phyloP scores from a whole-genome alignment of 305 asterid genomes.

The Fraxinus sp. region DNA sequence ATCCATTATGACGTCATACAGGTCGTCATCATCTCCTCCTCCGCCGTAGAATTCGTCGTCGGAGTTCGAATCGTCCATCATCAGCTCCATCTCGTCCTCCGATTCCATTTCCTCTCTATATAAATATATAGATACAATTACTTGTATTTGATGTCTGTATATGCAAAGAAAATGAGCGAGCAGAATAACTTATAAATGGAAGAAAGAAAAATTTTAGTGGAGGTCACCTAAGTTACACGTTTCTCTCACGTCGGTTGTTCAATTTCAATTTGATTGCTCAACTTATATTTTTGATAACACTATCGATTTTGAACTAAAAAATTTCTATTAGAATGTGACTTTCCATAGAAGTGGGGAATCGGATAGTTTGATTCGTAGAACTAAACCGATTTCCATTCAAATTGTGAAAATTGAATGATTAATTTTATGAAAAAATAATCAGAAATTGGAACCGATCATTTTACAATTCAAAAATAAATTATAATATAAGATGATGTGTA shows the following conservation, averaged over 20 bases:
- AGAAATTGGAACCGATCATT: neutral
- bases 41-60: slow-evolving; percentile 67
- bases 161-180: neutral
- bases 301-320: neutral
- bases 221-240: neutral
- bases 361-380: neutral
- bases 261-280: neutral
- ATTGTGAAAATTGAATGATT: neutral
- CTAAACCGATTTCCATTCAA: neutral
- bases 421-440: neutral
- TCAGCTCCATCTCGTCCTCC: slow-evolving; percentile 58
- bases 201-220: neutral
- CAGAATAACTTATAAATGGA: neutral
- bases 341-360: neutral
- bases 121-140: neutral
- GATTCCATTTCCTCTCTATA: slow-evolving; percentile 40
- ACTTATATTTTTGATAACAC: neutral
- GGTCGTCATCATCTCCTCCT: slow-evolving; percentile 57
- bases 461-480: neutral
- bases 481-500: neutral
- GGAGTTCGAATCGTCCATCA: slow-evolving; percentile 62
- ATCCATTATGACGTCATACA: slow-evolving; percentile 58
- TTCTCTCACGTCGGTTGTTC: neutral
- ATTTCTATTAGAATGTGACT: neutral
- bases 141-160: neutral